Conservation (phyloP, 2,329 filamentous ascomycete species). For the Stachybotrys chlorohalonatus region DNA sequence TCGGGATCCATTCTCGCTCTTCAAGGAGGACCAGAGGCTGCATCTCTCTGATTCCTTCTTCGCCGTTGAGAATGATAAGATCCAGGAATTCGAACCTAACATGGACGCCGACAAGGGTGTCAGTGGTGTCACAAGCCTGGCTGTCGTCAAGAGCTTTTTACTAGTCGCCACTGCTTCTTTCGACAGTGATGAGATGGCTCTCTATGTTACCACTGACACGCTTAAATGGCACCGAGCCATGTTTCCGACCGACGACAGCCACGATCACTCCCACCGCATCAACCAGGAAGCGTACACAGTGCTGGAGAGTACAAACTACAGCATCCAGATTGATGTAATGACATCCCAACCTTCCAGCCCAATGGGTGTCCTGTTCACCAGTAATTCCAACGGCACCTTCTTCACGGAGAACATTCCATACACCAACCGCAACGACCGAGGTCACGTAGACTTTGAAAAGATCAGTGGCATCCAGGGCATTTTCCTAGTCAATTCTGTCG, state of each 20-base stretch:
- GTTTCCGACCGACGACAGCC: slow-evolving; percentile 70
- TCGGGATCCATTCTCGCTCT: slow-evolving; percentile 60
- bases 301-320: slow-evolving; percentile 93
- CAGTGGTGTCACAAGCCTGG: slow-evolving; percentile 72
- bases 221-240: slow-evolving; percentile 83
- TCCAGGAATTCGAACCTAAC: slow-evolving; percentile 64
- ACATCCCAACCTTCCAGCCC: slow-evolving; percentile 51
- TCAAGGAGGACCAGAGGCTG: slow-evolving; percentile 67
- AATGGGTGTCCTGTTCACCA: slow-evolving; percentile 87
- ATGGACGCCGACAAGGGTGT: slow-evolving; percentile 67
- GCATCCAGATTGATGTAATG: slow-evolving; percentile 92
- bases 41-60: slow-evolving; percentile 82
- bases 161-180: slow-evolving; percentile 73
- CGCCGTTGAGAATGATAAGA: slow-evolving; percentile 33
- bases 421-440: slow-evolving; percentile 71
- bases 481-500: slow-evolving; percentile 79
- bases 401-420: slow-evolving; percentile 88
- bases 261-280: slow-evolving; percentile 58
- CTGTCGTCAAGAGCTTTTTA: slow-evolving; percentile 76
- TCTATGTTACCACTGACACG: slow-evolving; percentile 82
- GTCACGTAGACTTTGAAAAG: slow-evolving; percentile 91
- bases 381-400: slow-evolving; percentile 95
- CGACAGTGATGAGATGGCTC: slow-evolving; percentile 79
- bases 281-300: slow-evolving; percentile 87
- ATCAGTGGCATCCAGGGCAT: slow-evolving; percentile 86